Conservation (phyloP, 768 basidiomycete genomes). For the Leccinum longicurvipes region DNA sequence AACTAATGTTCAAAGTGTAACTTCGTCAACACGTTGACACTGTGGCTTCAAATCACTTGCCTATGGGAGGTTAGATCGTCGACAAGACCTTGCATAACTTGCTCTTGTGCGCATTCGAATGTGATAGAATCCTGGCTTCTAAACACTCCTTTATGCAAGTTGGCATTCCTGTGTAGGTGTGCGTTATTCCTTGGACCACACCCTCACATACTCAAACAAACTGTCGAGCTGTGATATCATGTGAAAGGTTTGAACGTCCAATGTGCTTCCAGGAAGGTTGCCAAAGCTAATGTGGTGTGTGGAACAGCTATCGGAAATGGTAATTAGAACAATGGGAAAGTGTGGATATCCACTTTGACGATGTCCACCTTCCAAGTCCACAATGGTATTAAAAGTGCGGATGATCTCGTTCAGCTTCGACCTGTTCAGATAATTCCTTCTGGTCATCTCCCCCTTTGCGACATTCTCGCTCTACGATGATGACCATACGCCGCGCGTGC, state of each 20-base stretch:
- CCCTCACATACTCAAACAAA: neutral
- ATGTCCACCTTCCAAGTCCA: neutral
- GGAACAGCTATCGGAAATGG: neutral
- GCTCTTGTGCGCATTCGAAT: too few relatives aligned
- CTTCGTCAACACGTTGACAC: too few relatives aligned
- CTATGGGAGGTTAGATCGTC: too few relatives aligned
- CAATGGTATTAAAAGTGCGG: neutral
- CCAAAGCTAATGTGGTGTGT: neutral
- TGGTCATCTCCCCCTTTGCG: neutral
- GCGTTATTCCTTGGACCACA: neutral
- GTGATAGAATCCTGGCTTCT: too few relatives aligned
- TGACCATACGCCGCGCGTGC: neutral
- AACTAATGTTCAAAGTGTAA: too few relatives aligned
- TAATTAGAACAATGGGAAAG: neutral
- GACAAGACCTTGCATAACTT: too few relatives aligned
- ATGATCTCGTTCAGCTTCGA: neutral
- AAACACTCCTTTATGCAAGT: neutral
- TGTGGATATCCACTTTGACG: neutral
- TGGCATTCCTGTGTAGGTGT: neutral
- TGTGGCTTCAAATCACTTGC: too few relatives aligned
- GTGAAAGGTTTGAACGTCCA: neutral
- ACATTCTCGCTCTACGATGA: neutral
- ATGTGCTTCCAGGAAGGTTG: neutral
- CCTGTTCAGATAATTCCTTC: neutral
- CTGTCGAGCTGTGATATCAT: neutral